A percentile compares a stretch with the other conserved stretches of the same genome.
phyloP scores from a whole-genome alignment of 176 grass and related monocot species.

The Juncus effusus region DNA sequence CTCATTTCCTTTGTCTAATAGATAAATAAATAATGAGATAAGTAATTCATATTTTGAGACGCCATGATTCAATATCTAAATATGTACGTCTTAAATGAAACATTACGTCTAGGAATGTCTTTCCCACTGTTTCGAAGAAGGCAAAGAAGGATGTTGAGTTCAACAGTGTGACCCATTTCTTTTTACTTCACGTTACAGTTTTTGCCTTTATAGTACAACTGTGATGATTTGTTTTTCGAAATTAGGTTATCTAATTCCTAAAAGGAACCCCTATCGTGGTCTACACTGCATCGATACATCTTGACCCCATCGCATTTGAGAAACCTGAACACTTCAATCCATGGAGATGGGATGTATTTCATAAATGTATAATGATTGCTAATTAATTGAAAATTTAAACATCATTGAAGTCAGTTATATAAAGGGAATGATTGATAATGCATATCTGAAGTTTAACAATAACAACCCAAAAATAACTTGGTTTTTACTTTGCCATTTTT shows the following conservation, averaged over 20 bases:
- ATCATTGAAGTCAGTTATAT: not conserved
- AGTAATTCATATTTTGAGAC: too few relatives aligned
- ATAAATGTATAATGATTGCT: not conserved
- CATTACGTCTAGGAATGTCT: slow-evolving; percentile 21
- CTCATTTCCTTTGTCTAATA: too few relatives aligned
- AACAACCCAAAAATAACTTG: not conserved
- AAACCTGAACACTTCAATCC: slow-evolving; percentile 31
- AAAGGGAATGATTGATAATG: too few relatives aligned
- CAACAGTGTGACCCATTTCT: slow-evolving; percentile 1
- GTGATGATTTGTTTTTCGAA: too few relatives aligned
- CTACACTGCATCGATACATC: slow-evolving; percentile 20
- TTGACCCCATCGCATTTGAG: slow-evolving; percentile 20
- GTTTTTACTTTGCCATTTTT: not conserved
- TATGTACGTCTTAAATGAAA: slow-evolving; percentile 24
- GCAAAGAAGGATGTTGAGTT: slow-evolving; percentile 19
- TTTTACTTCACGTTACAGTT: too few relatives aligned
- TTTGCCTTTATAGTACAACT: too few relatives aligned
- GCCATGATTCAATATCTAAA: too few relatives aligned
- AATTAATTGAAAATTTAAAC: not conserved
- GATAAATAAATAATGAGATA: not conserved
- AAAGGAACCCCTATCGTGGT: slow-evolving; percentile 19
- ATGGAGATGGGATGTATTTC: slow-evolving; percentile 34
- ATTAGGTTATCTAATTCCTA: slow-evolving; percentile 26
- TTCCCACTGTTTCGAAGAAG: slow-evolving; percentile 16
- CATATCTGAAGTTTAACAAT: too few relatives aligned